These are phyloP conservation scores for Arthonia radiata DNA, from an alignment of 495 filamentous ascomycete genomes.

Conservation along the genomic window DNA sequence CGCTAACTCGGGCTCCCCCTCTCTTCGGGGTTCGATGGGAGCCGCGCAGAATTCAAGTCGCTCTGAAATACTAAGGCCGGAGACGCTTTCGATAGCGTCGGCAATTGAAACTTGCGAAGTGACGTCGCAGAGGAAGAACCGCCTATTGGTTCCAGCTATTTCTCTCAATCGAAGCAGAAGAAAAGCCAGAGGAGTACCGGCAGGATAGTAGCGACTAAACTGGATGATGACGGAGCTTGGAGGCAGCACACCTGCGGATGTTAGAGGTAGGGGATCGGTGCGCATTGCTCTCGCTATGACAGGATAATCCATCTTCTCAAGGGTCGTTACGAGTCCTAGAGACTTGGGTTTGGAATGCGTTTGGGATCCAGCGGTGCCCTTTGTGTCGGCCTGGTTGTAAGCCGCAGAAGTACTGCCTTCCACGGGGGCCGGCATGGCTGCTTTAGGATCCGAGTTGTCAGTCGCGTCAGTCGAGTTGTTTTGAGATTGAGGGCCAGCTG, in stretches of 20 bases:
- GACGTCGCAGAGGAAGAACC: conserved; percentile 50
- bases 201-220: conserved; percentile 57
- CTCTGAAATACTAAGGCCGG: conserved; percentile 39
- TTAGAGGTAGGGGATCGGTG: conserved; percentile 35
- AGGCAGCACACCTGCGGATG: conserved; percentile 51
- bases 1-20: conserved; percentile 17
- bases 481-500: too few species aligned
- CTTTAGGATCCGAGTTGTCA: too few species aligned
- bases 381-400: too few species aligned
- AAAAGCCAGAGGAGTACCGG: conserved; percentile 48
- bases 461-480: too few species aligned
- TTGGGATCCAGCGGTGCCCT: too few species aligned
- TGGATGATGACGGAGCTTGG: conserved; percentile 35
- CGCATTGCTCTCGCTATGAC: conserved; percentile 36
- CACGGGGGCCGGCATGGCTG: too few species aligned
- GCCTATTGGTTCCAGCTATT: conserved; percentile 26
- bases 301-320: conserved; percentile 44
- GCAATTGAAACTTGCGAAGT: conserved; percentile 34
- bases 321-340: conserved; percentile 61
- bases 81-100: conserved; percentile 39
- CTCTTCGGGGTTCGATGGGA: conserved; percentile 24
- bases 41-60: conserved; percentile 50
- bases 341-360: too few species aligned
- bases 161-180: conserved; percentile 48
- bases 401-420: too few species aligned